phyloP scores from a whole-genome alignment of 75 land plant genomes.

The Ceratopteris richardii region DNA sequence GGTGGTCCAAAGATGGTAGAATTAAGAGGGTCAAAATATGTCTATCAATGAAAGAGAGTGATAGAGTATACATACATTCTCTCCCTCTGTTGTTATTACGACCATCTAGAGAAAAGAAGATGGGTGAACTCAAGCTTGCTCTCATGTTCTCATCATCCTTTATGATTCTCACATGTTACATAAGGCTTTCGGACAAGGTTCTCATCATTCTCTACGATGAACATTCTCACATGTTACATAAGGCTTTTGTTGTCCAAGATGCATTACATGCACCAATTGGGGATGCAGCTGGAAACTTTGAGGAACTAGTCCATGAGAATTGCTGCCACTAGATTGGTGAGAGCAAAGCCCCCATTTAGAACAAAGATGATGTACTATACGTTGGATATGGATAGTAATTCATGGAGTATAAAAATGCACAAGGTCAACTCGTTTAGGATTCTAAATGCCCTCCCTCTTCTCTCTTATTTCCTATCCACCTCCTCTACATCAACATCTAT shows the following conservation, averaged over 20 bases:
- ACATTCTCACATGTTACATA: conserved; percentile 38
- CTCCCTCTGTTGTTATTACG: conserved; percentile 55
- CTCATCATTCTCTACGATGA: conserved; percentile 41
- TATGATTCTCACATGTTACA: conserved; percentile 32
- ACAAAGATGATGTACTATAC: conserved; percentile 65
- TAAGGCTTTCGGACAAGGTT: too few species aligned
- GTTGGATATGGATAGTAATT: conserved; percentile 66
- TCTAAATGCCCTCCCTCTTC: too few species aligned
- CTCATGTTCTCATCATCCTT: conserved; percentile 56
- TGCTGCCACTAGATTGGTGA: conserved; percentile 51
- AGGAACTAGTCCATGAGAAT: conserved; percentile 51
- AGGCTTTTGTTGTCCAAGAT: conserved; percentile 64
- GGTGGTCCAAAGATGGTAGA: conserved; percentile 34
- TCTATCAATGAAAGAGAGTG: conserved; percentile 69
- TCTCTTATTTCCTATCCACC: too few species aligned
- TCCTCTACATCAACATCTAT: too few species aligned
- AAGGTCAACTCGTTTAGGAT: conserved; percentile 62
- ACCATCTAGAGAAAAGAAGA: conserved; percentile 62
- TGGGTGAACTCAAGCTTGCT: conserved; percentile 85
- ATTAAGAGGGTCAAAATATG: conserved; percentile 75
- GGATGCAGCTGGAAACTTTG: conserved; percentile 54
- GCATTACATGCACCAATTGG: conserved; percentile 78
- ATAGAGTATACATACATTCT: conserved; percentile 56
- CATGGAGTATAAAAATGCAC: conserved; percentile 68
- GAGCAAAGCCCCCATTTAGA: conserved; percentile 73